Conservation (phyloP, 208 protist genomes). For the Tritrichomonas foetus region DNA sequence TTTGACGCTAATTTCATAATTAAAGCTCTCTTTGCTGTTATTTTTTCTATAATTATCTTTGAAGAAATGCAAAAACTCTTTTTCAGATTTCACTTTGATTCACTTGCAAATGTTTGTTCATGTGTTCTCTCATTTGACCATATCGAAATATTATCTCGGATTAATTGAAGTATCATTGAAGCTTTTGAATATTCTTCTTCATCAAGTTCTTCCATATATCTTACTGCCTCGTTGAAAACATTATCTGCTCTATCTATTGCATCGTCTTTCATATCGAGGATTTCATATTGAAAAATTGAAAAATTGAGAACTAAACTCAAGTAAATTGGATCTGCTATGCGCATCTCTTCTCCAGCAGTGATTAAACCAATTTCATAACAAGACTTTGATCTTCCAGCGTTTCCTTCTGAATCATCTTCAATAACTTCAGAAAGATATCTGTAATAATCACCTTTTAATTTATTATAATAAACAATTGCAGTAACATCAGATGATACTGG, state of each 20-base stretch:
- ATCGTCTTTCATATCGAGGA: constrained; percentile 38
- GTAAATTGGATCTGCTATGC: background rate
- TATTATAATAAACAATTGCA: background rate
- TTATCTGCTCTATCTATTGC: constrained; percentile 51
- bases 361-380: constrained; percentile 49
- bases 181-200: constrained; percentile 69
- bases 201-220: constrained; percentile 62
- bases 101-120: background rate
- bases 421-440: constrained; percentile 4
- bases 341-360: constrained; percentile 6
- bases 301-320: constrained; percentile 68
- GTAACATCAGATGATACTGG: background rate
- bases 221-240: constrained; percentile 66
- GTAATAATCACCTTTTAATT: constrained; percentile 40
- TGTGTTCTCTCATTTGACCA: constrained; percentile 45
- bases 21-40: too few species aligned
- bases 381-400: constrained; percentile 48
- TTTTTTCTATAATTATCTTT: too few species aligned
- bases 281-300: constrained; percentile 58
- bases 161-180: constrained; percentile 71
- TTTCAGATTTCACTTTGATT: too few species aligned
- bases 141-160: constrained; percentile 67
- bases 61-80: too few species aligned
- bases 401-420: background rate
- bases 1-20: too few species aligned